Percentiles rank a stretch among this genome's conserved stretches.
These are phyloP conservation scores for Citropsis articulata DNA, from an alignment of 345 rosid species.

Conservation along the genomic window DNA sequence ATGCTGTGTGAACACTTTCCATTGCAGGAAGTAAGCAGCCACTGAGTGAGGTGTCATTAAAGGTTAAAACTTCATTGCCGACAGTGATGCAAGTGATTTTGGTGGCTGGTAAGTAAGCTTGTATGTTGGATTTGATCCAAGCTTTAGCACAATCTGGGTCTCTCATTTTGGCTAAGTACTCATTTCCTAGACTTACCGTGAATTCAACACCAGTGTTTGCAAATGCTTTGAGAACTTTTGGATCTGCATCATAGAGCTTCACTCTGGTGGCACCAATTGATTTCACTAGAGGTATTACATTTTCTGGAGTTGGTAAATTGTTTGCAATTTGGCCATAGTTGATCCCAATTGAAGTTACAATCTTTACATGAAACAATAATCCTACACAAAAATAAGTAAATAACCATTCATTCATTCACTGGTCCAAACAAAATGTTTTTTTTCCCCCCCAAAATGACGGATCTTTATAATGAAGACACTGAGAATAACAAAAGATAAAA, in stretches of 20 bases:
- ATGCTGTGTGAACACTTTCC: constrained; percentile 70
- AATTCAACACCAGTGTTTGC: constrained; percentile 71
- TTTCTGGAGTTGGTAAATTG: constrained; percentile 70
- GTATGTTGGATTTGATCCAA: constrained; percentile 76
- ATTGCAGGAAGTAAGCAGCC: constrained; percentile 71
- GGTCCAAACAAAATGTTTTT: too few relatives aligned
- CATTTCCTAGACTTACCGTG: constrained; percentile 78
- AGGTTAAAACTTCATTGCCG: constrained; percentile 85
- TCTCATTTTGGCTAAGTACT: constrained; percentile 51
- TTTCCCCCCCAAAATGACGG: too few relatives aligned
- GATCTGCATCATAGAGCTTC: constrained; percentile 90
- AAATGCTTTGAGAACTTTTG: constrained; percentile 69
- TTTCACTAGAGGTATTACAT: constrained; percentile 72
- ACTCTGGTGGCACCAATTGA: constrained; percentile 82
- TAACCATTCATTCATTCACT: not conserved
- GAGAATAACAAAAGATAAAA: not conserved
- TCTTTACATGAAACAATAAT: not conserved
- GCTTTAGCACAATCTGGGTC: constrained; percentile 57
- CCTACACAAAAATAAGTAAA: constrained; percentile 6
- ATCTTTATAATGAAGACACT: too few relatives aligned
- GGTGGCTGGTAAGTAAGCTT: constrained; percentile 66
- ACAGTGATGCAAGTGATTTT: constrained; percentile 76
- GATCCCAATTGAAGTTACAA: constrained; percentile 62
- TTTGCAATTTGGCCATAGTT: constrained; percentile 94
- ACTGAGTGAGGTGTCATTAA: constrained; percentile 65